Evolutionary conservation across 192 early-diverging fungal species (phyloP), one percentile per base, ranked within the genome.

Genomic region (Rhizophagus sp.): DNA sequence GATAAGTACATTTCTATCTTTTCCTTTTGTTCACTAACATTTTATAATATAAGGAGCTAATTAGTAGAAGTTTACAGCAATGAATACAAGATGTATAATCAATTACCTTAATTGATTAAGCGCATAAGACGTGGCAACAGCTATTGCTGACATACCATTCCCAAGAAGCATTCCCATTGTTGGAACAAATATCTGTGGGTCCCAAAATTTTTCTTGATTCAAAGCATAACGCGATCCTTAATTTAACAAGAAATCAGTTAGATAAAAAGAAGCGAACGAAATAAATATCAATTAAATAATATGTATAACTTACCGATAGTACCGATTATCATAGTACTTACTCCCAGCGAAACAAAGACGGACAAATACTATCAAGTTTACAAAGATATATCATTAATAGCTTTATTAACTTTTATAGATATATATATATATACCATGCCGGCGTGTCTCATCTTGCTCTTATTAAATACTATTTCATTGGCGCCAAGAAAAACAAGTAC

Each of bases 91-190:
- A 13, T 25, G 19, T 15, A 22, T 22, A 3, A 65, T 10, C 7
- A 85, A 85, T 30, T 83, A 88, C 83, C 89, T 90, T 36, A 93
- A 79, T 49, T 91, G 88, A 50, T 86, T 88, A 75, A 94, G 86
- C 24, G 90, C 89, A 9, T 84, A 74, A 22, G 88, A 86, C 70
- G 91, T 85, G 0, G 90, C 94, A 65, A 95, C 84, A 15, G 93
- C 89, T 57, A 91, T 88, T 22, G 90, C 92, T 13, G 90, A 90
- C 89, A 95, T 93, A 61, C 88, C 85, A 80, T 94, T 96, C 41
- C 94, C 95, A 19, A 96, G 89, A 41, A 97, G 82, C 96, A 97
- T 97, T 36, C 94, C 96, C 9, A 97, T 84, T 0, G 93, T 95
- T n/a, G 96, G 94, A 64, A 97, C 94, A 75, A 95, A 97, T 81